phyloP scores from a whole-genome alignment of 495 filamentous ascomycete species.

The Hamigera avellanea region DNA sequence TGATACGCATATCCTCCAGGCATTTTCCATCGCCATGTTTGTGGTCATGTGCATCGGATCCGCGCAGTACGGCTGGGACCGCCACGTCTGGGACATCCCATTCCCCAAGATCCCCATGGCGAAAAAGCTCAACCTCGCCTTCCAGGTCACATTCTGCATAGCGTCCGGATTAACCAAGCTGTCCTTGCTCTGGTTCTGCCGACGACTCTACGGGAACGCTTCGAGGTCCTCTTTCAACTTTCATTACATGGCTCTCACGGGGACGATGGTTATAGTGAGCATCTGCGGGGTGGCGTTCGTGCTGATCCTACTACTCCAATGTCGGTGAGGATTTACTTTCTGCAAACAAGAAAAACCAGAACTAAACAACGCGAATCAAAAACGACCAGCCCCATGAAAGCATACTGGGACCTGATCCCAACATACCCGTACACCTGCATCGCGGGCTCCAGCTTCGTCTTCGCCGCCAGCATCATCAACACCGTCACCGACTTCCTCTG shows the following conservation, averaged over 20 bases:
- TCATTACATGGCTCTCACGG: conserved; percentile 32
- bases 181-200: conserved; percentile 47
- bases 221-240: conserved; percentile 20
- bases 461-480: conserved; percentile 46
- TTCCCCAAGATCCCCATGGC: conserved; percentile 16
- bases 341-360: neutral
- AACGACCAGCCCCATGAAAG: conserved; percentile 38
- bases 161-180: conserved; percentile 44
- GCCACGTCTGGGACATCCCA: conserved; percentile 45
- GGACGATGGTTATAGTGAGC: conserved; percentile 31
- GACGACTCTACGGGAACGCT: conserved; percentile 32
- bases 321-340: conserved; percentile 29
- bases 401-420: conserved; percentile 39
- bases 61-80: conserved; percentile 38
- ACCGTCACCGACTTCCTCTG: conserved; percentile 46
- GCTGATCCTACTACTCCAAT: conserved; percentile 42
- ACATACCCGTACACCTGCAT: conserved; percentile 33
- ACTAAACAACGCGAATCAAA: conserved; percentile 2
- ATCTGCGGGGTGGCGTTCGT: conserved; percentile 36
- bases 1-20: conserved; percentile 1
- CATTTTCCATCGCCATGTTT: conserved; percentile 29
- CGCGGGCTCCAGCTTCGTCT: conserved; percentile 35
- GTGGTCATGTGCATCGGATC: conserved; percentile 29
- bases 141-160: conserved; percentile 41
- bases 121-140: conserved; percentile 37